Conservation (phyloP, 805 yeast genomes). For the Yamadazyma paraphyllophila region DNA sequence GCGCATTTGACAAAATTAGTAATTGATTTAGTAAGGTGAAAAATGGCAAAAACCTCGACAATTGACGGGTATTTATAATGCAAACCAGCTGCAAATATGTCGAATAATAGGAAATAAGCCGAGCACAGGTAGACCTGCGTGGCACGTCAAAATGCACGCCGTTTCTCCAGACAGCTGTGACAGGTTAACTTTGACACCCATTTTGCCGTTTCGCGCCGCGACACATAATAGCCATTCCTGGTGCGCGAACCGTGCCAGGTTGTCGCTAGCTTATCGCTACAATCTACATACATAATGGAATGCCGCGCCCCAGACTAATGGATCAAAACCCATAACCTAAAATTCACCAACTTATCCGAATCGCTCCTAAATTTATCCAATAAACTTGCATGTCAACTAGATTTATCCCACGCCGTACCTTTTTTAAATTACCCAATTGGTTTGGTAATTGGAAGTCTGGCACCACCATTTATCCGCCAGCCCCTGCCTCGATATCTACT, state of each 20-base stretch:
- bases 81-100: no score
- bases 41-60: not conserved
- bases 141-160: not conserved
- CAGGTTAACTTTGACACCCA: no score
- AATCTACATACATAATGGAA: not conserved
- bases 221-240: no score
- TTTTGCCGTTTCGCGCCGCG: no score
- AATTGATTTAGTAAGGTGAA: not conserved
- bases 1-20: slow-evolving; percentile 1
- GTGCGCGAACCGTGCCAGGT: no score
- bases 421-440: slow-evolving; percentile 2
- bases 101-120: no score
- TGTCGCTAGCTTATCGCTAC: no score
- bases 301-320: not conserved
- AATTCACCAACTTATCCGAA: not conserved
- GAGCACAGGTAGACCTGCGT: not conserved
- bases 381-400: not conserved
- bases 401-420: not conserved
- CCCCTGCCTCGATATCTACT: slow-evolving; percentile 39
- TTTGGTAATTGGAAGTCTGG: slow-evolving; percentile 5
- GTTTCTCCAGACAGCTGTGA: not conserved
- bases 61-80: no score
- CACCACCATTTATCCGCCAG: slow-evolving; percentile 36
- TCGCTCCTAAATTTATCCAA: not conserved
- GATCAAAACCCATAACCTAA: not conserved